Percentiles rank a stretch among this genome's conserved stretches.
These are phyloP conservation scores for Candida glucosophila DNA, from an alignment of 1,139 yeast species.

Conservation along the genomic window DNA sequence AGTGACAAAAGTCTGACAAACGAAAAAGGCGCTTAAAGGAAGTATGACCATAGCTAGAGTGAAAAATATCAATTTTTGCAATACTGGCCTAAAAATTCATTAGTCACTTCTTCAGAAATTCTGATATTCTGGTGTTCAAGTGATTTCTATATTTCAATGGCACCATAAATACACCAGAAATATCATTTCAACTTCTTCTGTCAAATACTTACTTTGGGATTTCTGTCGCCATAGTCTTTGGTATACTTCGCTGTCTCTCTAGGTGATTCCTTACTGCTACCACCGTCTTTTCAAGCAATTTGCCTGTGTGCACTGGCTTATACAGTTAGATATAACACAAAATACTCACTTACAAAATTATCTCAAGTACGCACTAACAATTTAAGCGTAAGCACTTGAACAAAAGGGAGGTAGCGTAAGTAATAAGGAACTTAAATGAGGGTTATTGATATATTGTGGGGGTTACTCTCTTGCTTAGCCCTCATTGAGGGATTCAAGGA, in stretches of 20 bases:
- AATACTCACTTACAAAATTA: no score
- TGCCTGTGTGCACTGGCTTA: conserved; percentile 1
- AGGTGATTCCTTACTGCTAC: neutral
- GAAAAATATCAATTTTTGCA: conserved; percentile 71
- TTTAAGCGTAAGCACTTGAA: no score
- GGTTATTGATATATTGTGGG: neutral
- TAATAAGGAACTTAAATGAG: neutral
- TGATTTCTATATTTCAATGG: no score
- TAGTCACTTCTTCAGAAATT: no score
- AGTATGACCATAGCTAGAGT: conserved; percentile 82
- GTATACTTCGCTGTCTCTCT: neutral
- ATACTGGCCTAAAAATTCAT: conserved; percentile 56
- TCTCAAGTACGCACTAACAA: no score
- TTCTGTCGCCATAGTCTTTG: conserved; percentile 34
- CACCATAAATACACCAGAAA: no score
- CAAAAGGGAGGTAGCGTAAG: neutral
- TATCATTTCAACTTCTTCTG: no score
- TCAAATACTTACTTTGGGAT: conserved; percentile 57
- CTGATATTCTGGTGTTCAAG: no score
- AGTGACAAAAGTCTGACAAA: conserved; percentile 43
- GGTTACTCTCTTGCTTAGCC: conserved; percentile 3
- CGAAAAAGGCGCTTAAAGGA: conserved; percentile 70
- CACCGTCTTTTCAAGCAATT: neutral
- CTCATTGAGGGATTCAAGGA: conserved; percentile 21
- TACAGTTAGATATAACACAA: conserved; percentile 1